These are phyloP conservation scores for Aegilops sharonensis DNA, from an alignment of 176 grass and related monocot genomes.

Conservation along the genomic window DNA sequence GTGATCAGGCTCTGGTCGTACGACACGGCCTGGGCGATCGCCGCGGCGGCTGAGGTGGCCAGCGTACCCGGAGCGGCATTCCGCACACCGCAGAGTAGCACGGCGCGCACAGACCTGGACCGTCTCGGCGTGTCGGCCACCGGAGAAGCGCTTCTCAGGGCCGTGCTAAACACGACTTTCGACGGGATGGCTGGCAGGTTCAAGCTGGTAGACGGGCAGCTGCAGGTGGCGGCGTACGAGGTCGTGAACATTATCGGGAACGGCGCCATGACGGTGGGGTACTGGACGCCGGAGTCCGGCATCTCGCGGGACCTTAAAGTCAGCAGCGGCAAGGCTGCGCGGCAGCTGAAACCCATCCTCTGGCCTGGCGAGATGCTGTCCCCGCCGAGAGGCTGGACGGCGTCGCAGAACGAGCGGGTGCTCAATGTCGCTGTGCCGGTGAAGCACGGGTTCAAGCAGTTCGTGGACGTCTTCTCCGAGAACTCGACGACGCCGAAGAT, in stretches of 20 bases:
- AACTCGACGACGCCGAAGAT: background rate
- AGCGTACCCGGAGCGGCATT: conserved; percentile 27
- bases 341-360: conserved; percentile 29
- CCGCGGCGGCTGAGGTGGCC: conserved; percentile 35
- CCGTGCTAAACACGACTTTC: conserved; percentile 46
- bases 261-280: conserved; percentile 47
- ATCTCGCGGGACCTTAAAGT: background rate
- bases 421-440: conserved; percentile 55
- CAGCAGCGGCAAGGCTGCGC: background rate
- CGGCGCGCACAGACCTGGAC: conserved; percentile 30
- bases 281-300: conserved; percentile 52
- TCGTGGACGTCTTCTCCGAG: conserved; percentile 34
- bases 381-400: conserved; percentile 64
- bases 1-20: conserved; percentile 43
- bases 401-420: conserved; percentile 32
- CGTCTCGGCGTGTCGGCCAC: conserved; percentile 42
- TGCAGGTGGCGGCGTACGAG: conserved; percentile 53
- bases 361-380: conserved; percentile 44
- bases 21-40: conserved; percentile 56
- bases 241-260: conserved; percentile 66
- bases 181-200: conserved; percentile 67
- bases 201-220: conserved; percentile 58
- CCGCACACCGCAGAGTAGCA: background rate
- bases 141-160: conserved; percentile 37
- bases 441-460: conserved; percentile 68